Base-by-base conservation (phyloP, 768 basidiomycete genomes). In the Rhodosporidiobolus odoratus region DNA sequence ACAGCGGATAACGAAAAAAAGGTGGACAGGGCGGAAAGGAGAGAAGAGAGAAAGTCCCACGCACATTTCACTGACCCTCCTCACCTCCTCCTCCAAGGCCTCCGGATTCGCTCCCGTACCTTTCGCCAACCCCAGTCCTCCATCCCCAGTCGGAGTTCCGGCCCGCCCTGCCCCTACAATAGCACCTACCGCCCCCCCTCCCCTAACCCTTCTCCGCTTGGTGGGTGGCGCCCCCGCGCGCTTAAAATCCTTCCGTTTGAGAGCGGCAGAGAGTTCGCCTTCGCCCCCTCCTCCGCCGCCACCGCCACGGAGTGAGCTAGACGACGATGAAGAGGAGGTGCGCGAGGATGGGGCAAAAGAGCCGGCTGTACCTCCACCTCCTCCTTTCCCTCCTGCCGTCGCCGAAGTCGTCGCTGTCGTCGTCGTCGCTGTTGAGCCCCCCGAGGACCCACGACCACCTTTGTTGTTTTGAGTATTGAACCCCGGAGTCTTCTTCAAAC, bases 191-290 rank as follows among this genome's bases (percentile, higher is more conserved):
- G 62, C 80, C 7, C 84, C 88, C 21, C 91, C 91, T 19, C 92
- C 93, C 43, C 93, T 83, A 0, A 90, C 80, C 48, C 93, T 82
- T 66, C 93, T 82, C 66, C 93, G 81, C 77, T 84, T 90, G 57
- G 65, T 76, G 23, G 80, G 77, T 40, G 84, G 86, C 37, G 80
- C 80, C 60, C 85, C 82, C 40, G 87, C 85, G 16, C 72, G 53
- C 64, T 66, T 65, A 45, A 71, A 75, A 34, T 82, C 82, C 78
- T 92, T 93, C 80, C 84, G 87, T 82, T 84, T 86, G 79, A 93
- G 75, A 4, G 89, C 91, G 69, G 88, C 90, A 71, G 52, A 50
- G 17, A 63, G 0, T 37, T 65, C 63, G n/a, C 43, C 21, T 2
- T 30, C 30, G 10, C 35, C 40, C 37, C 35, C 13, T 69, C 66